Base-by-base conservation (phyloP, 75 land plant species). In the Gnetum montanum region DNA sequence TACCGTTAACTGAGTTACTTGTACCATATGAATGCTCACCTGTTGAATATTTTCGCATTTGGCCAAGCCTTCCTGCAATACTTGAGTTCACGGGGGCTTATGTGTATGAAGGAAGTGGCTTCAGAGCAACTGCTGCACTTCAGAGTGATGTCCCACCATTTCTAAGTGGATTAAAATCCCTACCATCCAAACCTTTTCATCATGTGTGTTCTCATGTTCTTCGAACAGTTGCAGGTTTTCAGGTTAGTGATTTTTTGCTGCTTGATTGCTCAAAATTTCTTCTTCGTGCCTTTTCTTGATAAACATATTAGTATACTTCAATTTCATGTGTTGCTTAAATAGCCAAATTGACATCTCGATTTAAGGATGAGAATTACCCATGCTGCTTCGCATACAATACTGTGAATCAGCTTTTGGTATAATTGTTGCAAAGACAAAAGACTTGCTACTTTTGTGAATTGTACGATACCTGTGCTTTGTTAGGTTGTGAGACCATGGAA, bases 1-100 rank as follows among this genome's bases (percentile, higher is more conserved):
- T 94, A 26, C 96, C 98, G 19, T 65, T 94, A 31, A 85, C 86
- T 41, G 98, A 94, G 27, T 82, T 94, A 54, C 74, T 94, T 31
- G 54, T 80, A 59, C 98, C 98, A 5, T 71, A 94, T 50, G 73
- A 80, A 60, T 72, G 79, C n/a, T 89, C 96, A 18, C 98, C 98
- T n/a, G 98, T 94, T 36, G 98, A 94, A 46, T 94, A 80, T 69
- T 85, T 94, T 53, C 75, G 98, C 38, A 57, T 94, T 38, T 94
- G 98, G 98, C 96, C 98, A 20, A 94, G 98, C 66, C 74, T 94
- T 53, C 98, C 98, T 16, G 96, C 98, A 49, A 83, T 94, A 43
- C 62, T 82, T 19, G 98, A 94, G 72, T 89, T 67, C 47, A 82
- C 98, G 22, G 98, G 98, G 43, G 70, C 82, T 47, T 94, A 94